These are phyloP conservation scores for Trichoderma reesei DNA, from an alignment of 495 filamentous ascomycete species.

Conservation along the genomic window DNA sequence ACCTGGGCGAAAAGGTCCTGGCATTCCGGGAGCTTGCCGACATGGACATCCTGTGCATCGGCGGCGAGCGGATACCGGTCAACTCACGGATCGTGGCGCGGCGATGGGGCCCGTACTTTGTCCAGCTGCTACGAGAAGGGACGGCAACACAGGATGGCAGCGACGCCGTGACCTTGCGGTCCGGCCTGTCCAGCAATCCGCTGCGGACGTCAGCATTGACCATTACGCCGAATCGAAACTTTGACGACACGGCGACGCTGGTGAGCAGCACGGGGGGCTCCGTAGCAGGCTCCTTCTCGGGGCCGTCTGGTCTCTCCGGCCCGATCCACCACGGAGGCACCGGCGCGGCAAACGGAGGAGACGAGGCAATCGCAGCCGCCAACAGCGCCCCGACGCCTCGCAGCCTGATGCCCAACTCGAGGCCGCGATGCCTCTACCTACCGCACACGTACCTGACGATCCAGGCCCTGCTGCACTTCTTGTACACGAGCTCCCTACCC, in stretches of 20 bases:
- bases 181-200: conserved; percentile 28
- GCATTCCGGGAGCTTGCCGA: conserved; percentile 78
- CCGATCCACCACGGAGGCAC: conserved; percentile 12
- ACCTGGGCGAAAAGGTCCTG: conserved; percentile 73
- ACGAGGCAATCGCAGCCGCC: conserved; percentile 28
- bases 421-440: conserved; percentile 81
- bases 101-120: conserved; percentile 92
- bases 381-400: conserved; percentile 39
- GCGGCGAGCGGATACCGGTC: conserved; percentile 83
- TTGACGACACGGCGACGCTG: conserved; percentile 20
- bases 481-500: conserved; percentile 86
- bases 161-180: conserved; percentile 35
- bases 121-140: conserved; percentile 75
- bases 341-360: conserved; percentile 12
- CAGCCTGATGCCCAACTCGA: conserved; percentile 55
- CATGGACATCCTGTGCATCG: conserved; percentile 89
- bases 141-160: conserved; percentile 47
- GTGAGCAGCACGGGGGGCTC: conserved; percentile 46
- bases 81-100: conserved; percentile 81
- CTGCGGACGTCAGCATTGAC: conserved; percentile 74
- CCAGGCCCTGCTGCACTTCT: conserved; percentile 76
- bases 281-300: conserved; percentile 31
- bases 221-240: conserved; percentile 60
- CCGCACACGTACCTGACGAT: conserved; percentile 86
- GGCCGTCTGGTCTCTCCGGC: conserved; percentile 28